These are phyloP conservation scores for Apiotrichum veenhuisii DNA, from an alignment of 1,284 basidiomycete species.

Conservation along the genomic window DNA sequence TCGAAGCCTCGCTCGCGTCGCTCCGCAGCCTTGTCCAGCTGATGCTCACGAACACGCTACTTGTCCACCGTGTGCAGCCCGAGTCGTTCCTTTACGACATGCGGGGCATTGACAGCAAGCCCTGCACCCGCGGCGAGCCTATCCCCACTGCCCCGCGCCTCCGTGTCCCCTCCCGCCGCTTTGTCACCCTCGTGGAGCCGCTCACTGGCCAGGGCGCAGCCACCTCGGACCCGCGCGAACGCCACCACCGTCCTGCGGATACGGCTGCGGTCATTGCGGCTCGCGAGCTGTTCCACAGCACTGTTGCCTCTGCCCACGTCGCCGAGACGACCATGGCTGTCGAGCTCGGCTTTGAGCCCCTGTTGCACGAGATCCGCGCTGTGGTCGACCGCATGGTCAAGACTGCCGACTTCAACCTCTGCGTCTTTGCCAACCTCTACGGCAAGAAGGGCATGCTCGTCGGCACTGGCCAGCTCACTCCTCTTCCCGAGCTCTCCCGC, in stretches of 20 bases:
- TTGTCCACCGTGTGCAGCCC: slow-evolving; percentile 22
- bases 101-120: slow-evolving; percentile 15
- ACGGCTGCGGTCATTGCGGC: slow-evolving; percentile 8
- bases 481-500: slow-evolving; percentile 15
- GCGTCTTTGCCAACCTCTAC: slow-evolving; percentile 22
- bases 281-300: slow-evolving; percentile 10
- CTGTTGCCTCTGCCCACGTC: neutral
- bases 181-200: slow-evolving; percentile 20
- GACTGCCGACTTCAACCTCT: slow-evolving; percentile 46
- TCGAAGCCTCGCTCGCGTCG: slow-evolving; percentile 3
- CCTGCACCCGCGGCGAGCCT: slow-evolving; percentile 10
- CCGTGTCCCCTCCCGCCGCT: slow-evolving; percentile 20
- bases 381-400: slow-evolving; percentile 53
- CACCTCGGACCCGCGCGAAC: slow-evolving; percentile 18
- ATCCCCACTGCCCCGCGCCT: slow-evolving; percentile 13
- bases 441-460: slow-evolving; percentile 20
- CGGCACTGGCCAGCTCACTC: slow-evolving; percentile 14
- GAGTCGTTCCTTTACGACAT: slow-evolving; percentile 22
- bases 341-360: slow-evolving; percentile 14
- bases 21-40: slow-evolving; percentile 15
- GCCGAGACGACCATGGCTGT: slow-evolving; percentile 13
- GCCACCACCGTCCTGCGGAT: slow-evolving; percentile 19
- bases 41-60: slow-evolving; percentile 21
- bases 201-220: slow-evolving; percentile 18
- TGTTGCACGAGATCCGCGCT: slow-evolving; percentile 44